These are phyloP conservation scores for Tolypocladium ophioglossoides DNA, from an alignment of 2,329 filamentous ascomycete genomes.

Conservation along the genomic window DNA sequence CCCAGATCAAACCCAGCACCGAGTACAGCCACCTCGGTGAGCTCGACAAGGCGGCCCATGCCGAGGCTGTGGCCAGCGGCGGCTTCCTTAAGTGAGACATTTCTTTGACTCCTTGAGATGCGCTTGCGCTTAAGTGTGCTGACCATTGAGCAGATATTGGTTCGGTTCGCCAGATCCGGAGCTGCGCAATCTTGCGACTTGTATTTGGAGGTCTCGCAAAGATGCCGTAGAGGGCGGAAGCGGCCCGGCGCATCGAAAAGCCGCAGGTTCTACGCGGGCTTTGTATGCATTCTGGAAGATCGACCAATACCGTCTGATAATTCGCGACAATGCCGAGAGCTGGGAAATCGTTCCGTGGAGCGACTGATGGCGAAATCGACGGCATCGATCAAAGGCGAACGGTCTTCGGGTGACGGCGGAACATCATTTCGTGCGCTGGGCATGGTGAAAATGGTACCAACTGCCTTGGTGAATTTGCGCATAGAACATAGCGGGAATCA, in stretches of 20 bases:
- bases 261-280: constrained; percentile 51
- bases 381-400: neutral
- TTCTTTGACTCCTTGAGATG: neutral
- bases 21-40: constrained; percentile 58
- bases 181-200: constrained; percentile 73
- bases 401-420: neutral
- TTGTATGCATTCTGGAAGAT: constrained; percentile 59
- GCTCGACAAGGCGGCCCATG: constrained; percentile 69
- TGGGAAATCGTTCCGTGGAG: constrained; percentile 56
- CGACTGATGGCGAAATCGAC: constrained; percentile 7
- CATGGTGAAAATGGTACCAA: neutral
- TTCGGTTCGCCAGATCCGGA: constrained; percentile 64
- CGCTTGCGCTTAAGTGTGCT: constrained; percentile 7
- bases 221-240: constrained; percentile 49
- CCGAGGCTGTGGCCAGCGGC: constrained; percentile 68
- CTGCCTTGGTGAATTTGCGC: neutral
- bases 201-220: constrained; percentile 50
- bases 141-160: constrained; percentile 56
- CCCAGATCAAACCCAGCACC: constrained; percentile 55
- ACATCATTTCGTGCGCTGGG: neutral
- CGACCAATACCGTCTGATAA: constrained; percentile 56
- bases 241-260: constrained; percentile 53
- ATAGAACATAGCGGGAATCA: neutral
- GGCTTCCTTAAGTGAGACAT: constrained; percentile 64
- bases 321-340: constrained; percentile 51